Percentiles rank a stretch among this genome's conserved stretches.
phyloP scores from a whole-genome alignment of 1,284 basidiomycete species.

The Irpex sp. region DNA sequence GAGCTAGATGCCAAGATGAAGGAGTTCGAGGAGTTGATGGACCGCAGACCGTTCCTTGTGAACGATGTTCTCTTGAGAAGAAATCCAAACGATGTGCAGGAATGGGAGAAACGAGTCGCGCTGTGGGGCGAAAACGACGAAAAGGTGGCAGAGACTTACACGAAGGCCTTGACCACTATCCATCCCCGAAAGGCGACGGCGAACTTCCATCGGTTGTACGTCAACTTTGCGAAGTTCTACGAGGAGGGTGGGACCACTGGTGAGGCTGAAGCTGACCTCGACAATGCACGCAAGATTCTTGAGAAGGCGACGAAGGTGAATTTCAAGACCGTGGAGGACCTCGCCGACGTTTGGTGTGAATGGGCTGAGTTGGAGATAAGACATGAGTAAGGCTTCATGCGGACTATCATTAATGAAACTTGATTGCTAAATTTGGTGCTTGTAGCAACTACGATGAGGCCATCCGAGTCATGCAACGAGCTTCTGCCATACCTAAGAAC shows the following conservation, averaged over 20 bases:
- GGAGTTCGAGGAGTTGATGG: slow-evolving; percentile 92
- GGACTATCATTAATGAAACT: too few species aligned
- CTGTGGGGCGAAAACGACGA: slow-evolving; percentile 91
- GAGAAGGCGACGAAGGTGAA: slow-evolving; percentile 90
- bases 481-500: slow-evolving; percentile 84
- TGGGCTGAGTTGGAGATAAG: slow-evolving; percentile 99
- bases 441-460: slow-evolving; percentile 93
- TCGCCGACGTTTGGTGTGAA: slow-evolving; percentile 98
- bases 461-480: slow-evolving; percentile 93
- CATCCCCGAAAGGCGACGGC: slow-evolving; percentile 88
- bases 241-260: slow-evolving; percentile 87
- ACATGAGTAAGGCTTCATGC: too few species aligned
- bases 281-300: slow-evolving; percentile 85
- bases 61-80: slow-evolving; percentile 93
- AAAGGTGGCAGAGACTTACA: slow-evolving; percentile 92
- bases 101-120: slow-evolving; percentile 99
- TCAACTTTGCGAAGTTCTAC: slow-evolving; percentile 97
- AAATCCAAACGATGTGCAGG: slow-evolving; percentile 97
- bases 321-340: slow-evolving; percentile 94
- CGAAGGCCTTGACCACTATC: slow-evolving; percentile 84
- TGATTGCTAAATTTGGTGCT: too few species aligned
- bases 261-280: slow-evolving; percentile 76
- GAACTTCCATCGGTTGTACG: slow-evolving; percentile 86
- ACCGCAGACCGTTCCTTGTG: slow-evolving; percentile 91
- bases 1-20: slow-evolving; percentile 91